phyloP scores from a whole-genome alignment of 352 stramenopile genomes.

The Aphanomyces stellatus region DNA sequence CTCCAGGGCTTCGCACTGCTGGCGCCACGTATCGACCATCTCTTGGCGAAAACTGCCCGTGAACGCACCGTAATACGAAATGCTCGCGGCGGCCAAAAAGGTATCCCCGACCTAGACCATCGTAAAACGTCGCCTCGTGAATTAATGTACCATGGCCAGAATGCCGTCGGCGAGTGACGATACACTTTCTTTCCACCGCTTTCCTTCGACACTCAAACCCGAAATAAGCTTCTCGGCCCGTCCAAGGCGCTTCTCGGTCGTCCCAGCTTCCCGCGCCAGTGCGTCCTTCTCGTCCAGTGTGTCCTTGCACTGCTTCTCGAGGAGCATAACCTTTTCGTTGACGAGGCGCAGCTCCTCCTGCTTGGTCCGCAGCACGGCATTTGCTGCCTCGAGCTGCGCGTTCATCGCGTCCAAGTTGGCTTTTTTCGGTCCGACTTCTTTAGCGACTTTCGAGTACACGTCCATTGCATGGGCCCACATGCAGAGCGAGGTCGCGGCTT shows the following conservation, averaged over 20 bases:
- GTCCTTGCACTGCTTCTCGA: slow-evolving; percentile 87
- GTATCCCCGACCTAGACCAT: slow-evolving; percentile 86
- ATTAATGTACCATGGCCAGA: slow-evolving; percentile 12
- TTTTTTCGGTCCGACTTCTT: slow-evolving; percentile 90
- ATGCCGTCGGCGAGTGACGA: slow-evolving; percentile 68
- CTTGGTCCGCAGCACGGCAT: slow-evolving; percentile 78
- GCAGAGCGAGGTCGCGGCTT: slow-evolving; percentile 85
- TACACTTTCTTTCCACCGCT: slow-evolving; percentile 89
- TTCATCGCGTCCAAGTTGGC: slow-evolving; percentile 90
- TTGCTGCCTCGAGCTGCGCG: slow-evolving; percentile 80
- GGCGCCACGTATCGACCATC: slow-evolving; percentile 71
- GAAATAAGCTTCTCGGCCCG: slow-evolving; percentile 89
- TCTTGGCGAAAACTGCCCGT: slow-evolving; percentile 77
- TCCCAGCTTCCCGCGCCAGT: slow-evolving; percentile 75
- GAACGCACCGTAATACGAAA: slow-evolving; percentile 93
- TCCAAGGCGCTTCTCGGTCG: slow-evolving; percentile 83
- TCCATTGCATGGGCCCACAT: slow-evolving; percentile 94
- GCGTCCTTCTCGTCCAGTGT: slow-evolving; percentile 88
- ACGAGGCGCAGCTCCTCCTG: slow-evolving; percentile 82
- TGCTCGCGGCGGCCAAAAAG: slow-evolving; percentile 87
- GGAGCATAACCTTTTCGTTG: slow-evolving; percentile 82
- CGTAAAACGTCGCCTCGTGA: slow-evolving; percentile 18
- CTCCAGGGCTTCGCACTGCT: slow-evolving; percentile 40
- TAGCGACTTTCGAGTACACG: slow-evolving; percentile 92
- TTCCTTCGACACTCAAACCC: slow-evolving; percentile 83